Percentiles rank a stretch among this genome's conserved stretches.
These are phyloP conservation scores for Coemansia biformis DNA, from an alignment of 192 early-diverging fungal species.

Conservation along the genomic window DNA sequence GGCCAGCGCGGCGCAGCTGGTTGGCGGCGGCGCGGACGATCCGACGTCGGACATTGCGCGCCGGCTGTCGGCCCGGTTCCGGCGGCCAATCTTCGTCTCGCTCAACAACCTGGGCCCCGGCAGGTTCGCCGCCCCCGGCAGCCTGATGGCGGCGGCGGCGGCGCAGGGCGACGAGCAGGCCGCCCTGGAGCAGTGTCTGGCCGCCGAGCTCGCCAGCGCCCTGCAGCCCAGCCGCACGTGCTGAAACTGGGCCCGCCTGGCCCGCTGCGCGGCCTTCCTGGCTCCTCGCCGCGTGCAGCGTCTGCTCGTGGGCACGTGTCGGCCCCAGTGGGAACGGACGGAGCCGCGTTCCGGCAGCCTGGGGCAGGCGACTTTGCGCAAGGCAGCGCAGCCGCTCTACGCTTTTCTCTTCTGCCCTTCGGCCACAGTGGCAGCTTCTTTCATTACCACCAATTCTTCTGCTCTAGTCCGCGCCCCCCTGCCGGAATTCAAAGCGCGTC, in stretches of 20 bases:
- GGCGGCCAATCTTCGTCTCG: constrained; percentile 36
- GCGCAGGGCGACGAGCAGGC: constrained; percentile 27
- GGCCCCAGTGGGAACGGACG: too few relatives aligned
- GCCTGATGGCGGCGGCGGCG: constrained; percentile 14
- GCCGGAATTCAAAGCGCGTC: too few relatives aligned
- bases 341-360: too few relatives aligned
- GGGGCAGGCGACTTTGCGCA: too few relatives aligned
- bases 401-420: too few relatives aligned
- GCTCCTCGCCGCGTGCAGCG: too few relatives aligned
- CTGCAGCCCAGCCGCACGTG: not conserved
- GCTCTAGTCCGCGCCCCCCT: too few relatives aligned
- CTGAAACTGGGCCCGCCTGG: not conserved
- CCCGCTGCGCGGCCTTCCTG: too few relatives aligned
- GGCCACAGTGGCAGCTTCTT: too few relatives aligned
- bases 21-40: constrained; percentile 28
- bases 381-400: too few relatives aligned
- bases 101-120: constrained; percentile 18
- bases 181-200: constrained; percentile 33
- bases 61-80: constrained; percentile 30
- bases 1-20: constrained; percentile 27
- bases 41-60: constrained; percentile 33
- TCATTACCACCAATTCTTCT: too few relatives aligned
- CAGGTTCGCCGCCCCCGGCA: constrained; percentile 1
- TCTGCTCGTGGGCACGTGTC: too few relatives aligned
- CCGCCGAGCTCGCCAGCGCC: constrained; percentile 21